Percentiles rank a stretch among this genome's conserved stretches.
Conservation (phyloP, 2,329 filamentous ascomycete genomes). For the Lachnum nothofagi region DNA sequence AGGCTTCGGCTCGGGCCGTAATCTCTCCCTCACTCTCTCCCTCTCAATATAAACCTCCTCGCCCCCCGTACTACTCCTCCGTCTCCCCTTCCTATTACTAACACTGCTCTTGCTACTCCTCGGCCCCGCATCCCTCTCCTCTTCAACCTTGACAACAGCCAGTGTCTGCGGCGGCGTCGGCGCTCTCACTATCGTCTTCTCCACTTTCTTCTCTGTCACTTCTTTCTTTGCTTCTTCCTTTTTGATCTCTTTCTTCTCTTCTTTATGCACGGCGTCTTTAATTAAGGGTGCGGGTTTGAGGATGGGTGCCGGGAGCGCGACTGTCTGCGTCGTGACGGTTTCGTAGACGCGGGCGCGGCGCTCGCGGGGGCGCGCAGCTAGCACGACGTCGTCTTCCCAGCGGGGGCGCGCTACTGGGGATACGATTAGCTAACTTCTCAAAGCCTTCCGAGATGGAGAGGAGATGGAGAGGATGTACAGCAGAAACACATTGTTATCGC, state of each 20-base stretch:
- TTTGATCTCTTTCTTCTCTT: too few relatives aligned
- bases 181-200: too few relatives aligned
- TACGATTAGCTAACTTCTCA: background rate
- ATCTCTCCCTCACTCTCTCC: slow-evolving; percentile 19
- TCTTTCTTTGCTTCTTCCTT: too few relatives aligned
- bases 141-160: background rate
- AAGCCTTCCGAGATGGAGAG: background rate
- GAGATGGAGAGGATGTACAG: too few relatives aligned
- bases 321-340: slow-evolving; percentile 6
- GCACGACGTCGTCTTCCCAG: slow-evolving; percentile 26
- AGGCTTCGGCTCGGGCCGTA: slow-evolving; percentile 4
- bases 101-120: slow-evolving; percentile 6
- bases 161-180: too few relatives aligned
- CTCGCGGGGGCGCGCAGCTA: slow-evolving; percentile 15
- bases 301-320: slow-evolving; percentile 6
- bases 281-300: too few relatives aligned
- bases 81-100: slow-evolving; percentile 4
- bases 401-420: slow-evolving; percentile 11
- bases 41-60: slow-evolving; percentile 28
- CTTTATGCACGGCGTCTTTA: too few relatives aligned
- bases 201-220: too few relatives aligned
- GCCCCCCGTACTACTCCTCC: slow-evolving; percentile 11
- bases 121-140: slow-evolving; percentile 15
- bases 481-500: too few relatives aligned
- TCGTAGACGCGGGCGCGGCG: slow-evolving; percentile 17